A percentile compares a stretch with the other conserved stretches of the same genome.
Conservation (phyloP, 2,329 filamentous ascomycete genomes). For the Cordyceps cicadae region DNA sequence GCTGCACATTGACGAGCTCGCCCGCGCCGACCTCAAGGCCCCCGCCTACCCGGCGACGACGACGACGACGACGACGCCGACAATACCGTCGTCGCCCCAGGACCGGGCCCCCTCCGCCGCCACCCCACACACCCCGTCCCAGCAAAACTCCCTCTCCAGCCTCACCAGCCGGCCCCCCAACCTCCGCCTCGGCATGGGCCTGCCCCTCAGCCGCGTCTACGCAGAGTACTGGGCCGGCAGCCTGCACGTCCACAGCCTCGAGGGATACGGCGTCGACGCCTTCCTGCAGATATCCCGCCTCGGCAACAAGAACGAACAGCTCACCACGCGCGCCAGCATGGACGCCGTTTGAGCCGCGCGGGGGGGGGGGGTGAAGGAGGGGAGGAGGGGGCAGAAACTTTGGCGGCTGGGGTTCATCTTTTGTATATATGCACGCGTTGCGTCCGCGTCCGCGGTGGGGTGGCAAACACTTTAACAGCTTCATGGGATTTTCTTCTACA, state of each 20-base stretch:
- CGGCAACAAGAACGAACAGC: conserved; percentile 95
- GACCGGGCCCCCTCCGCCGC: neutral
- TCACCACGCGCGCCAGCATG: conserved; percentile 69
- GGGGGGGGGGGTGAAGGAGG: too few species aligned
- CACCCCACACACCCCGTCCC: conserved; percentile 16
- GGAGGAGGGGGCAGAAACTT: neutral
- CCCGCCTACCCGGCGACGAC: conserved; percentile 24
- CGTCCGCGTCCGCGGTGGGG: neutral
- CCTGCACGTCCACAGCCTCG: conserved; percentile 81
- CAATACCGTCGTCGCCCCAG: neutral
- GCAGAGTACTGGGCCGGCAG: conserved; percentile 97
- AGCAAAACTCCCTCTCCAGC: conserved; percentile 61
- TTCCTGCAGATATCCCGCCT: conserved; percentile 95
- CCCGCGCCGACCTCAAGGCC: conserved; percentile 32
- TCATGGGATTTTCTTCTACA: neutral
- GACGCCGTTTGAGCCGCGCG: conserved; percentile 54
- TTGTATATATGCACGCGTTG: neutral
- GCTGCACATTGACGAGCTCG: conserved; percentile 43
- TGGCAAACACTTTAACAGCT: neutral
- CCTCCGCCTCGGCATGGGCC: conserved; percentile 79
- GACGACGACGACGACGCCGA: neutral
- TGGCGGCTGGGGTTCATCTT: neutral
- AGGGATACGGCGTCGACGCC: conserved; percentile 92
- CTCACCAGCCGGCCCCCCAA: conserved; percentile 79
- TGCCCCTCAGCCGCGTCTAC: conserved; percentile 90